These are phyloP conservation scores for Lachancea fermentati DNA, from an alignment of 805 yeast species.

Conservation along the genomic window DNA sequence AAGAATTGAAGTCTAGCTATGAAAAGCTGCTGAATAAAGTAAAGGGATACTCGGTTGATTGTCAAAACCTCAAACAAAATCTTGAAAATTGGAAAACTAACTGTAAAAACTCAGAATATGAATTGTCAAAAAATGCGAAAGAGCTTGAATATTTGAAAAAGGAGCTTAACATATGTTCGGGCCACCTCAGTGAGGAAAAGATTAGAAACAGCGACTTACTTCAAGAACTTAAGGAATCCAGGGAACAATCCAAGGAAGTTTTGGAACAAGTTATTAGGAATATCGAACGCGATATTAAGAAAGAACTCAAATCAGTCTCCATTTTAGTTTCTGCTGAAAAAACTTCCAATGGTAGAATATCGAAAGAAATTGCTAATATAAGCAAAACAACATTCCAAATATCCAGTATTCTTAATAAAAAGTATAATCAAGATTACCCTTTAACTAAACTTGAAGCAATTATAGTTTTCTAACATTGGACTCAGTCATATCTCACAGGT, in stretches of 20 bases:
- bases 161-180: constrained; percentile 40
- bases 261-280: constrained; percentile 1
- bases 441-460: no score
- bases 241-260: constrained; percentile 1
- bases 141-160: constrained; percentile 34
- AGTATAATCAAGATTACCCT: no score
- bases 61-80: constrained; percentile 18
- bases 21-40: constrained; percentile 15
- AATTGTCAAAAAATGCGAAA: constrained; percentile 23
- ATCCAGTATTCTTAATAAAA: no score
- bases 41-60: constrained; percentile 19
- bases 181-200: constrained; percentile 44
- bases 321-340: neutral
- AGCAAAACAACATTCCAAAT: no score
- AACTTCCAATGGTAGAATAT: no score
- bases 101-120: constrained; percentile 19
- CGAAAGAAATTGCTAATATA: neutral
- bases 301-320: neutral
- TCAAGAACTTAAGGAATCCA: constrained; percentile 13
- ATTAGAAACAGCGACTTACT: constrained; percentile 29
- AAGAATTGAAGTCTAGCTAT: constrained; percentile 23
- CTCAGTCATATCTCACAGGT: no score
- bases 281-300: constrained; percentile 1
- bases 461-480: no score
- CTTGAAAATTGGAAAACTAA: constrained; percentile 23